Evolutionary conservation across 495 filamentous ascomycete species (phyloP), one percentile per base, ranked within the genome.

Genomic region (Terfezia claveryi): DNA sequence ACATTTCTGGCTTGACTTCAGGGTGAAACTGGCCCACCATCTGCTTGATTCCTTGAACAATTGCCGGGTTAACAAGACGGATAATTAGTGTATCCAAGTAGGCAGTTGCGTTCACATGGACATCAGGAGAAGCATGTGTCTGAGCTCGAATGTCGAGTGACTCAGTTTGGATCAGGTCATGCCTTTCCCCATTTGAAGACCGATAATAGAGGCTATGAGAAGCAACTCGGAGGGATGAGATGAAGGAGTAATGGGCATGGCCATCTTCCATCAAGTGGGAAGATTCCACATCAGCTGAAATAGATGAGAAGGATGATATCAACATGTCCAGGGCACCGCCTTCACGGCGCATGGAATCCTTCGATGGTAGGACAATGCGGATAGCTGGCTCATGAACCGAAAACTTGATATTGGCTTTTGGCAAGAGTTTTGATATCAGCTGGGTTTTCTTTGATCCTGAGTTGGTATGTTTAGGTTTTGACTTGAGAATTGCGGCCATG

Each of bases 181-280:
- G 86, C 55, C 85, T 81, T 55, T 76, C 77, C 0, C 85, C 81
- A 8, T 80, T 76, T 7, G 78, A 80, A 0, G 87, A 94, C 61
- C 93, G 92, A 65, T 99, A 99, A 68, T 96, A 99, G 5, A 99
- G 74, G 59, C 91, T 79, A 63, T 99, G 87, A 2, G 85, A 85
- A 53, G 83, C 79, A 49, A 95, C 71, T 44, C 92, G 77, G 63
- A 91, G 79, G 10, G 82, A 81, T 1, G 87, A 84, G 8, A 78
- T 77, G 10, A 99, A 70, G 20, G 82, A 81, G 65, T 99, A 99
- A 62, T 93, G 84, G 6, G 82, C 70, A 11, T 93, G 83, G 38
- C 82, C 87, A 20, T 46, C 41, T 50, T 83, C 81, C 7, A 80
- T 73, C 20, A 88, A 92, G 69, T 99, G 91, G 10, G 85, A 92